Base-by-base conservation (phyloP, 2,329 filamentous ascomycete species). In the Colletotrichum sp. region DNA sequence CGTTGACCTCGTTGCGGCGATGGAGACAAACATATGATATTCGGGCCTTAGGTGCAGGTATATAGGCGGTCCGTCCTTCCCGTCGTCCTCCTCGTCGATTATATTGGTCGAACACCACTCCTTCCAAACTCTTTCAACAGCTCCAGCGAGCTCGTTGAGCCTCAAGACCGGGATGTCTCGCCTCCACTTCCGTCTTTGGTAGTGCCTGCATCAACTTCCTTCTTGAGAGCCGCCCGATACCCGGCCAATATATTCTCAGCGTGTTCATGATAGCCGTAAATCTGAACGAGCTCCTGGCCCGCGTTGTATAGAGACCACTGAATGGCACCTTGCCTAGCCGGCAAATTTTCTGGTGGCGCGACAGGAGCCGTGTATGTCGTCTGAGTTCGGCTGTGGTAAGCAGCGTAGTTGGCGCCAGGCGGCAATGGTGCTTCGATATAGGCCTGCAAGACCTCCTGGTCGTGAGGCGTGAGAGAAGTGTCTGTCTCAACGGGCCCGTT, bases 191-290 rank as follows among this genome's bases (percentile, higher is more conserved):
- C n/a, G 1, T 36, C 32, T 15, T 63, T 30, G 58, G 18, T 6
- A 16, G 30, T 4, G 4, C 9, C n/a, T 34, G 58, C 58, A 13
- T n/a, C 58, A 34, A 21, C 21, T 63, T 84, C 83, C 75, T 74
- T 79, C 61, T 80, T 79, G 60, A 82, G 71, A 34, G 66, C 43
- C 5, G 61, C 57, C 7, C 80, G 61, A 9, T 79, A 81, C 1
- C 67, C 55, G 6, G 63, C 52, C 52, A 76, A 79, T 32, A 82
- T 76, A 3, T 28, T 52, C 4, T 61, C 60, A 43, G 83, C 82
- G 72, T 82, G 79, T 2, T 2, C 55, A 8, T 80, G 78, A 18
- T 76, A 75, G n/a, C 74, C 74, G 36, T 70, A 32, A 60, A 84
- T 52, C 36, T 82, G 74, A n/a, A 8, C 6, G 21, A 80, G 26